Evolutionary conservation across 1,284 basidiomycete species (phyloP).

Genomic region (Peniophora sp.): DNA sequence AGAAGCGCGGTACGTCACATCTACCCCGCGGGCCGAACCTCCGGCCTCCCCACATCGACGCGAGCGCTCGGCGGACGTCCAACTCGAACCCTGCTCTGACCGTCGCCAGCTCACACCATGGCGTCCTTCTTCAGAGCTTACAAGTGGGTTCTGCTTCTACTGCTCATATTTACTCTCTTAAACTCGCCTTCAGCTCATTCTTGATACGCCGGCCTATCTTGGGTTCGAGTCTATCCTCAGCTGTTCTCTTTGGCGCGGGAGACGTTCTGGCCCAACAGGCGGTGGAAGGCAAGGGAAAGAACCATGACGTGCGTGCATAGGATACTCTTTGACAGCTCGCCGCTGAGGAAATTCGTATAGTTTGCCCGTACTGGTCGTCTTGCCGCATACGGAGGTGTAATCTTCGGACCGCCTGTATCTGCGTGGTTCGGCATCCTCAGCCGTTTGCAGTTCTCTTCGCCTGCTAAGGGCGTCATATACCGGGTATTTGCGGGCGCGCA

Average conservation of each 20-base stretch:
- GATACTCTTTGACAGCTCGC: background rate
- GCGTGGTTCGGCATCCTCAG: slow-evolving; percentile 66
- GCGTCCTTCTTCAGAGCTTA: slow-evolving; percentile 41
- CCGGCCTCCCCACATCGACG: no score
- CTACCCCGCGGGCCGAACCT: no score
- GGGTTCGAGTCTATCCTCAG: slow-evolving; percentile 59
- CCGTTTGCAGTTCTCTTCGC: slow-evolving; percentile 51
- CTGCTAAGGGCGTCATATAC: slow-evolving; percentile 48
- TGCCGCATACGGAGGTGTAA: slow-evolving; percentile 64
- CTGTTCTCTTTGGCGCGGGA: slow-evolving; percentile 67
- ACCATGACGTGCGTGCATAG: slow-evolving; percentile 56
- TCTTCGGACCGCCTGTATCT: slow-evolving; percentile 68
- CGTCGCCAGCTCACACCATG: slow-evolving; percentile 19
- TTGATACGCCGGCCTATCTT: slow-evolving; percentile 59
- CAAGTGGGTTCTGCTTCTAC: slow-evolving; percentile 32
- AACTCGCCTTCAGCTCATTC: slow-evolving; percentile 34
- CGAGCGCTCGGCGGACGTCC: no score
- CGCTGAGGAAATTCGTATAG: slow-evolving; percentile 25
- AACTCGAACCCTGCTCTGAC: no score
- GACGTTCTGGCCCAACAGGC: slow-evolving; percentile 80
- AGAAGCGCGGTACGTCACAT: no score
- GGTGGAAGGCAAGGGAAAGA: slow-evolving; percentile 57
- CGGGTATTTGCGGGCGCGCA: slow-evolving; percentile 32
- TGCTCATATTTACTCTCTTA: background rate
- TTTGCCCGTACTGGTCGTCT: slow-evolving; percentile 63